Conservation (phyloP, 2,329 filamentous ascomycete genomes). For the Alternaria panax region DNA sequence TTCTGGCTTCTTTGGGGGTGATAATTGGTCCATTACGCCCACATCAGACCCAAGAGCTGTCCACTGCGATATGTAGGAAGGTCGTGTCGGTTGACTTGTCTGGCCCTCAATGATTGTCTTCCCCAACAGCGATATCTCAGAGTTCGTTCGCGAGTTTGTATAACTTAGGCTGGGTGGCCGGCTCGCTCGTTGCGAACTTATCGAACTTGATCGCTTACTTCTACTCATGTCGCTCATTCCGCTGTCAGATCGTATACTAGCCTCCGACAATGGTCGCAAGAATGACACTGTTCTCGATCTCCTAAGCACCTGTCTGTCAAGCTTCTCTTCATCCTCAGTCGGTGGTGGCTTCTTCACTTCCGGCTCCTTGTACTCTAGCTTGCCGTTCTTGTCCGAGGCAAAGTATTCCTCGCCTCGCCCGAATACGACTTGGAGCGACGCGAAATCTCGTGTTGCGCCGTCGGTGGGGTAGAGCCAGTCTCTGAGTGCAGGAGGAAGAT, state of each 20-base stretch:
- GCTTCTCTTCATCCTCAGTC: constrained; percentile 24
- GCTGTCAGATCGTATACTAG: constrained; percentile 23
- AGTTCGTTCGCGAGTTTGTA: constrained; percentile 33
- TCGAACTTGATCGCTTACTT: constrained; percentile 28
- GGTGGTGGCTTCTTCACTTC: constrained; percentile 28
- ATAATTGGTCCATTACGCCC: not conserved
- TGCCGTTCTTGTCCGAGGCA: constrained; percentile 49
- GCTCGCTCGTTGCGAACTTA: constrained; percentile 26
- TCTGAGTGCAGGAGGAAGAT: constrained; percentile 42
- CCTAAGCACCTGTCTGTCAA: constrained; percentile 30
- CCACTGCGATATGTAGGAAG: constrained; percentile 14
- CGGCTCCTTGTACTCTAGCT: constrained; percentile 47
- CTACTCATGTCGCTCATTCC: constrained; percentile 12
- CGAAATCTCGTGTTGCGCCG: constrained; percentile 41
- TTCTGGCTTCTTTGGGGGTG: not conserved
- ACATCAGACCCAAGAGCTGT: not conserved
- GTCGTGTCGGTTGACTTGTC: constrained; percentile 8
- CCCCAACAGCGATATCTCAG: constrained; percentile 27
- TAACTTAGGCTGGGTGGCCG: constrained; percentile 31
- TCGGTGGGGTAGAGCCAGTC: constrained; percentile 47
- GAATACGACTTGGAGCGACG: constrained; percentile 49
- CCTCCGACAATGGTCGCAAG: constrained; percentile 36
- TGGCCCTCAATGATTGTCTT: constrained; percentile 11
- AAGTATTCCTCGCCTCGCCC: constrained; percentile 52
- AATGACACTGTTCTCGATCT: constrained; percentile 43